Base-by-base conservation (phyloP, 176 grass and related monocot genomes). In the Phoenix dactylifera region DNA sequence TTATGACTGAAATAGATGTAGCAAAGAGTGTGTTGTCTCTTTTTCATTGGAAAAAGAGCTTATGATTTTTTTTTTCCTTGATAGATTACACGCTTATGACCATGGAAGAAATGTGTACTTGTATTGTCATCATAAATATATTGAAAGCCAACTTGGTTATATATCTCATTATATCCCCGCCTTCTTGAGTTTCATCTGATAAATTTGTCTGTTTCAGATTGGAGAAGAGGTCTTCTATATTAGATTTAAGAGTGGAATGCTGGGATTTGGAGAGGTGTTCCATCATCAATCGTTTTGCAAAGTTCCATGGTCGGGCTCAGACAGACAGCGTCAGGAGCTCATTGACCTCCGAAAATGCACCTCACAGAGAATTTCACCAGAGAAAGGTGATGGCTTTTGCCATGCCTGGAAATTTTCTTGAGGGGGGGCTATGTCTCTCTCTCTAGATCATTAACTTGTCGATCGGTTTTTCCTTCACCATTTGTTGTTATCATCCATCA, bases 201-300 rank as follows among this genome's bases (percentile, higher is more conserved):
- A 7, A 44, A 44, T 44, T 44, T 44, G 9, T 44, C 9, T 50
- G 14, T 65, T 25, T 52, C 62, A 65, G 62, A 50, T 18, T 65
- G 62, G 49, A 65, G 2, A 26, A 51, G 15, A 39, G 25, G 32
- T 25, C 48, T 16, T 64, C 22, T 1, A 17, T 65, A 16, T 18
- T 65, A 51, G 62, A 65, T 52, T 48, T 65, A 17, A 22, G 62
- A 18, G 0, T 65, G 62, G 62, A 65, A 16, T 65, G 62, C 49
- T 49, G 25, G 49, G 62, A 65, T n/a, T 18, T 65, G 49, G 62
- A 65, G 49, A 65, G 62, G 49, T 65, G 50, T 39, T 65, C 62
- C 62, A 52, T 65, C 14, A 35, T 65, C 49, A 65, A 65, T 17
- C 48, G 49, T 14, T 65, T 65, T 17, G 62, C 15, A 20, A 51